A percentile compares a stretch with the other conserved stretches of the same genome.
phyloP scores from a whole-genome alignment of 768 basidiomycete species.

The Neoboletus subvelutipes region DNA sequence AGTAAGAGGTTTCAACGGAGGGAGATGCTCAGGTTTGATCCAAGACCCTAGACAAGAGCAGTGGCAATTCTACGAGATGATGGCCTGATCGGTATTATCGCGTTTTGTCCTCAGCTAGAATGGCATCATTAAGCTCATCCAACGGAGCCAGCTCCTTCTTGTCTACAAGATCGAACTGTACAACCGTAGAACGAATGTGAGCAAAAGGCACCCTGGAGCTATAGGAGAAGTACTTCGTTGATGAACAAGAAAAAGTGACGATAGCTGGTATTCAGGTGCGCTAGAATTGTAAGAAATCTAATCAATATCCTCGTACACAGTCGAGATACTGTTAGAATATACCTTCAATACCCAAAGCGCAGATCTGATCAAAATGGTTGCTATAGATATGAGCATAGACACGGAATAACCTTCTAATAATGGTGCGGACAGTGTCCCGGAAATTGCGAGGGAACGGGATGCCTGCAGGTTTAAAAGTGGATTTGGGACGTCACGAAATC shows the following conservation, averaged over 20 bases:
- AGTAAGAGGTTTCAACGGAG: not conserved
- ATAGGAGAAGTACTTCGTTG: constrained; percentile 68
- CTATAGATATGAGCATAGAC: constrained; percentile 99
- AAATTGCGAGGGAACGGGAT: constrained; percentile 90
- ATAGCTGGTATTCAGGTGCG: constrained; percentile 98
- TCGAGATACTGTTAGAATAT: constrained; percentile 5
- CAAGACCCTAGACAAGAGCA: not conserved
- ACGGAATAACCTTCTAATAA: constrained; percentile 89
- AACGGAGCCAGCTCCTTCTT: constrained; percentile 94
- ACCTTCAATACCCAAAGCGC: constrained; percentile 98
- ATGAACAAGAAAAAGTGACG: constrained; percentile 97
- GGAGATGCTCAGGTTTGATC: not conserved
- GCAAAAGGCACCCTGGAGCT: not conserved
- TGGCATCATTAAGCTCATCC: constrained; percentile 93
- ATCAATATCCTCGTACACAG: not conserved
- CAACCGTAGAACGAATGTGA: constrained; percentile 5
- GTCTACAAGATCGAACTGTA: constrained; percentile 89
- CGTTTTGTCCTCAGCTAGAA: constrained; percentile 58
- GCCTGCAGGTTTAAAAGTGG: constrained; percentile 46
- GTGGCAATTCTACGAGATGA: not conserved
- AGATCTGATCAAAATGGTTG: constrained; percentile 98
- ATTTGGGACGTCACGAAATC: constrained; percentile 4
- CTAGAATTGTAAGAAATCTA: constrained; percentile 39
- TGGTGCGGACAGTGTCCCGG: constrained; percentile 86
- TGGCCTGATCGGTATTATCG: constrained; percentile 17